Evolutionary conservation across 345 rosid genomes (phyloP), one percentile per base, ranked within the genome.

Genomic region (Eucalyptus camaldulensis): DNA sequence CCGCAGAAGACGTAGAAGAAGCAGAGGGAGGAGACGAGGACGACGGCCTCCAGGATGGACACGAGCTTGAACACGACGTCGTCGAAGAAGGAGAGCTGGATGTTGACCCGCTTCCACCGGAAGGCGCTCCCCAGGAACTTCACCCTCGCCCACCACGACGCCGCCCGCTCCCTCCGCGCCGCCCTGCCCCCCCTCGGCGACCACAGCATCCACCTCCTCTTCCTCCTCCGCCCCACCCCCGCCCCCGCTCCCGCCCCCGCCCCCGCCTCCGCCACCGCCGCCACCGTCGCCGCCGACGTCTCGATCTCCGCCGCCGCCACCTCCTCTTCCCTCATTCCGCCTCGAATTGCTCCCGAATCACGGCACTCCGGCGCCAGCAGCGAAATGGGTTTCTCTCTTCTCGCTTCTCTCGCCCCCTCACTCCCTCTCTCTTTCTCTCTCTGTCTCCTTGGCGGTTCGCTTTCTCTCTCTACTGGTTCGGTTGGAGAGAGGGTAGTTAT

Each of bases 1-100:
- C 94, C 92, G 88, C 93, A 92, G 90, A 91, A 93, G 88, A 93
- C 89, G 51, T 89, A 89, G 89, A 93, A 93, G 93, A 91, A 92
- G 50, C 94, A 91, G 62, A 93, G 91, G 53, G 91, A 86, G 72
- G 93, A 87, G 87, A 91, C 91, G 40, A 93, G 92, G 60, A 89
- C 90, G 58, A 91, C 50, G 29, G 92, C 93, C 90, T 93, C 94
- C 51, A 90, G 40, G 43, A 92, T 89, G 40, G 92, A 92, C 27
- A 89, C 81, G 54, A 92, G 87, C 91, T 87, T 91, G 90, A 92
- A 93, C 14, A 90, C 86, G 24, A 92, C 22, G 58, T 83, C 87
- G 87, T 93, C 93, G 49, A 92, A 47, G 87, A 91, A 76, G 69
- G 90, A 88, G 10, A 88, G 88, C 88, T 86, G 86, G 33, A 90